Base-by-base conservation (phyloP, 2,329 filamentous ascomycete species). In the Beauveria asiatica region DNA sequence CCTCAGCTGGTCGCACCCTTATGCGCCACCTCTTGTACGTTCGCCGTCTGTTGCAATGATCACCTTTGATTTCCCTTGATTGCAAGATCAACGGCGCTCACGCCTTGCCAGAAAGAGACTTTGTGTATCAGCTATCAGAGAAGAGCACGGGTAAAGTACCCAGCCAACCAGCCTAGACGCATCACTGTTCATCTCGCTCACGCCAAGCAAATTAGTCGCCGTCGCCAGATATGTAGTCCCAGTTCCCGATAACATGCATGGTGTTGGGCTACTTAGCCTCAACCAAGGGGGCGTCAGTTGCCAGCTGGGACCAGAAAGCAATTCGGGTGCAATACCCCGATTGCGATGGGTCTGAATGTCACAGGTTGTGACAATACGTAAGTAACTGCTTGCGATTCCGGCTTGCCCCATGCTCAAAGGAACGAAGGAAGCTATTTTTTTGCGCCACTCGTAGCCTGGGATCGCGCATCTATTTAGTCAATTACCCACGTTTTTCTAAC, bases 171-270 rank as follows among this genome's bases (percentile, higher is more conserved):
- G 16, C 19, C 13, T 8, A 37, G 17, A 21, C 45, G 55, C 37
- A 42, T 33, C 9, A 50, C 30, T 44, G 5, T 44, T 42, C 11
- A 17, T 49, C 11, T 21, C 27, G 55, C 45, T 50, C 45, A 42
- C 37, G 55, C 55, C 55, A 57, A 57, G 55, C 33, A 57, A 44
- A 42, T 33, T 57, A 57, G 55, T 42, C 25, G 17, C 33, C 23
- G 8, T 25, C 8, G 16, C 13, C 19, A 11, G 21, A 49, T 21
- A 23, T 23, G 23, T 23, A 4, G 52, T 56, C 21, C 53, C 16
- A 39, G 30, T 46, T 17, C n/a, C 42, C 37, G 39, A 45, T 21
- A 57, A 49, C 33, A 57, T 57, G 45, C 33, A 50, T 50, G 45
- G 55, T 33, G 45, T 23, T 39, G 30, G 19, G 7, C 46, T 44